Percentiles rank a stretch among this genome's conserved stretches.
Conservation (phyloP, 306 rosid species). For the Clitoria ternatea region DNA sequence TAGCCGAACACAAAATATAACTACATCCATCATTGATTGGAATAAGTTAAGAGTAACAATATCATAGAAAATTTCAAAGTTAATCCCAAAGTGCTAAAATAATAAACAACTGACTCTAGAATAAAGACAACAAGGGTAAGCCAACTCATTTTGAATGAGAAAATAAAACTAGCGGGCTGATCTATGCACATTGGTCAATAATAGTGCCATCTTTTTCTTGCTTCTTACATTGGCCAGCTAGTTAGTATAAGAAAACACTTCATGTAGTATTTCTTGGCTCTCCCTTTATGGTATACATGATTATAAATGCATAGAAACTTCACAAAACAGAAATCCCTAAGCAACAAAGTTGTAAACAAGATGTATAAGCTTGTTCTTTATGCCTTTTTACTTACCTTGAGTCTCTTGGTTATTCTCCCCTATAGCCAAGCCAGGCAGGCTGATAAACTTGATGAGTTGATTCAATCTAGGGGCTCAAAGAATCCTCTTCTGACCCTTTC, state of each 20-base stretch:
- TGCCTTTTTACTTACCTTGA: constrained; percentile 20
- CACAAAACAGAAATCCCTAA: background rate
- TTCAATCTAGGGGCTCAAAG: constrained; percentile 27
- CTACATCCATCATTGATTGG: too few species aligned
- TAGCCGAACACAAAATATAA: too few species aligned
- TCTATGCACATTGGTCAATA: background rate
- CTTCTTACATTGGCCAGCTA: background rate
- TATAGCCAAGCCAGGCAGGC: constrained; percentile 32
- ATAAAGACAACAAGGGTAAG: background rate
- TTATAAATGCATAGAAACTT: background rate
- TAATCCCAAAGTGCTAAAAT: constrained; percentile 2
- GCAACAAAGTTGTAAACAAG: background rate
- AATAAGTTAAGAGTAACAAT: background rate
- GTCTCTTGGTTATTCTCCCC: constrained; percentile 27
- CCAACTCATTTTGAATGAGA: background rate
- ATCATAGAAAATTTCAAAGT: background rate
- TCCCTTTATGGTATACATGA: background rate
- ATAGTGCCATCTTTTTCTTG: background rate
- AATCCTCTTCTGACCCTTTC: constrained; percentile 9
- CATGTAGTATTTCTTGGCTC: background rate
- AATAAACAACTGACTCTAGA: constrained; percentile 15
- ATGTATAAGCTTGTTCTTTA: constrained; percentile 25
- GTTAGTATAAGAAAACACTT: background rate
- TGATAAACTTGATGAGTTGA: constrained; percentile 35
- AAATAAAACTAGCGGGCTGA: constrained; percentile 15